Evolutionary conservation across 2,329 filamentous ascomycete species (phyloP), one percentile per base, ranked within the genome.

Genomic region (Neonectria neomacrospora): DNA sequence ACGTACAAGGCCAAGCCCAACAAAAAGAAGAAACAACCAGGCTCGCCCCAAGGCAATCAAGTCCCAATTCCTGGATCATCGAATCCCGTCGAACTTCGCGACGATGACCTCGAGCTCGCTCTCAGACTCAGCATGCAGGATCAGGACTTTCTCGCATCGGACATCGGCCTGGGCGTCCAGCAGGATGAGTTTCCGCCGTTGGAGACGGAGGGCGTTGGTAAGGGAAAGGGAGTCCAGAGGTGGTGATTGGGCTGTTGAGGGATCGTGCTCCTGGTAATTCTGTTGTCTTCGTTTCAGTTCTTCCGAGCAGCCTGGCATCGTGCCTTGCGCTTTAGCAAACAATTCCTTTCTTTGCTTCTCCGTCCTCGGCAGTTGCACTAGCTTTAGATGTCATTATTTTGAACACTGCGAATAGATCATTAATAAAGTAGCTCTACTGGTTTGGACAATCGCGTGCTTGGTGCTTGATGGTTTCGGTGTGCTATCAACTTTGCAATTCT

Each of bases 41-140:
- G 61, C 37, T 79, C 79, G 12, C 78, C 78, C 4, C 77, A 79
- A 8, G 73, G 75, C 7, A 79, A 77, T 61, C 76, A 80, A 61
- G 74, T 76, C 2, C 71, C 77, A 11, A 71, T 80, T 4, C 73
- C 61, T 45, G 65, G 41, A 26, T 65, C 71, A 6, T 72, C 66
- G 22, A 68, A 64, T 50, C 58, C 56, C 28, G 45, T 61, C 1
- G 63, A 70, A 2, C 63, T 63, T 0, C 76, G 77, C 12, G 86
- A 88, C 48, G 85, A 86, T 54, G 88, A 90, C 67, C 67, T 90
- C 50, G 86, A 88, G 56, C 78, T 89, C 37, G 88, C 88, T 2
- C 74, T 90, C 52, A 82, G 83, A 64, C 77, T 90, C 22, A 91
- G 88, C 68, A 78, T 90, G 67, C 82, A 85, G 44, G 86, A 89